phyloP scores from a whole-genome alignment of 352 stramenopile species.

The Aphanomyces cochlioides region DNA sequence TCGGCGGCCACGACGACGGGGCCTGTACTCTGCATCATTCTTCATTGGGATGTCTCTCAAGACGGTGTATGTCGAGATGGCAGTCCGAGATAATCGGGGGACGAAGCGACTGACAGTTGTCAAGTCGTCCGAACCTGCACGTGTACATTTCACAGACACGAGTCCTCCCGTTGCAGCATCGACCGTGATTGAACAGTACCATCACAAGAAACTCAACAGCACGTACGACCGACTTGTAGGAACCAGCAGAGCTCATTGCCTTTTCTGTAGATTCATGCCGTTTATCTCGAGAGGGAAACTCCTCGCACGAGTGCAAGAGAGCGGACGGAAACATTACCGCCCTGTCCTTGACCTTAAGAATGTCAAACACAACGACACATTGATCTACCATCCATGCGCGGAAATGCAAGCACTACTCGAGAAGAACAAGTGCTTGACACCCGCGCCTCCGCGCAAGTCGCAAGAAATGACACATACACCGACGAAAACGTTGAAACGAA shows the following conservation, averaged over 20 bases:
- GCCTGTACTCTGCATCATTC: slow-evolving; percentile 15
- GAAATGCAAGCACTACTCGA: slow-evolving; percentile 27
- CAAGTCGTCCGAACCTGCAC: slow-evolving; percentile 1
- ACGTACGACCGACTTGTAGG: slow-evolving; percentile 4
- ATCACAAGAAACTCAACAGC: slow-evolving; percentile 12
- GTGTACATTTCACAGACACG: background rate
- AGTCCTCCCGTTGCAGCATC: background rate
- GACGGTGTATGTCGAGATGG: slow-evolving; percentile 11
- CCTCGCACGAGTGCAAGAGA: slow-evolving; percentile 21
- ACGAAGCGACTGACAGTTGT: slow-evolving; percentile 9
- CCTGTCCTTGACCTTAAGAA: slow-evolving; percentile 4
- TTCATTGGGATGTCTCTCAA: slow-evolving; percentile 1
- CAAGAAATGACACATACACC: slow-evolving; percentile 20
- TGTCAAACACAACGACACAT: background rate
- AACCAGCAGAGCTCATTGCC: background rate
- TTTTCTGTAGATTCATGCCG: slow-evolving; percentile 14
- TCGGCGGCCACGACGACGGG: background rate
- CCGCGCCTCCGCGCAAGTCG: background rate
- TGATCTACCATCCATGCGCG: slow-evolving; percentile 20
- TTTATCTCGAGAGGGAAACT: slow-evolving; percentile 22
- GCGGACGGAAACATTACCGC: slow-evolving; percentile 13
- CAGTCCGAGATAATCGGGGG: slow-evolving; percentile 5
- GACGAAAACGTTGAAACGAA: slow-evolving; percentile 26
- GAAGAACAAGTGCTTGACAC: slow-evolving; percentile 18
- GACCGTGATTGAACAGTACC: slow-evolving; percentile 22